These are phyloP conservation scores for Boletus eberwhitei DNA, from an alignment of 768 basidiomycete species.

Conservation along the genomic window DNA sequence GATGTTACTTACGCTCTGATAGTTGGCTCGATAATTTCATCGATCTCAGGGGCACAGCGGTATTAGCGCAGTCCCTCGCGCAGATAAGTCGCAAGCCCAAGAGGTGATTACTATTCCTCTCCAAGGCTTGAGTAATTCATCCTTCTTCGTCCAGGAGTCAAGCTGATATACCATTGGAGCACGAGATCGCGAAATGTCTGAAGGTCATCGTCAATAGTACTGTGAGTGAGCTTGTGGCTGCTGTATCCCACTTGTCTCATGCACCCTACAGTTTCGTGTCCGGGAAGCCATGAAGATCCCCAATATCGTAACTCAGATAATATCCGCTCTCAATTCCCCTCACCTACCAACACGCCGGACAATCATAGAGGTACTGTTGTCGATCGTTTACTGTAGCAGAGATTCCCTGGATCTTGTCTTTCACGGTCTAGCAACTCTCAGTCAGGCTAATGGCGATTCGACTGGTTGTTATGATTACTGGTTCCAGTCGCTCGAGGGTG, in stretches of 20 bases:
- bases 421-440: slow-evolving; percentile 70
- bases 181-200: slow-evolving; percentile 86
- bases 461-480: slow-evolving; percentile 77
- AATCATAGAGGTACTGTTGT: slow-evolving; percentile 75
- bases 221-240: slow-evolving; percentile 35
- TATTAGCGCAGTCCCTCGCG: slow-evolving; percentile 73
- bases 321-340: slow-evolving; percentile 79
- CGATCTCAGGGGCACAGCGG: slow-evolving; percentile 74
- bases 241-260: slow-evolving; percentile 3
- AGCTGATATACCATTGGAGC: slow-evolving; percentile 69
- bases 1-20: slow-evolving; percentile 17
- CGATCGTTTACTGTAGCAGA: slow-evolving; percentile 64
- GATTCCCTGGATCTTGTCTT: slow-evolving; percentile 66
- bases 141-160: slow-evolving; percentile 23
- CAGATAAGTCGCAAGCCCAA: slow-evolving; percentile 72
- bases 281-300: slow-evolving; percentile 72
- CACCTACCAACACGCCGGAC: slow-evolving; percentile 74
- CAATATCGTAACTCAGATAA: slow-evolving; percentile 72
- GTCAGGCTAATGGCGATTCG: slow-evolving; percentile 55
- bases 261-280: slow-evolving; percentile 51
- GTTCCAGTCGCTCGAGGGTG: slow-evolving; percentile 79
- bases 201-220: slow-evolving; percentile 72
- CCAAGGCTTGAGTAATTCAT: background rate
- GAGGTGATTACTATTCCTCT: slow-evolving; percentile 43
- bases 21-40: slow-evolving; percentile 85